Conservation (phyloP, 441 rosid species). For the Sinapis alba region DNA sequence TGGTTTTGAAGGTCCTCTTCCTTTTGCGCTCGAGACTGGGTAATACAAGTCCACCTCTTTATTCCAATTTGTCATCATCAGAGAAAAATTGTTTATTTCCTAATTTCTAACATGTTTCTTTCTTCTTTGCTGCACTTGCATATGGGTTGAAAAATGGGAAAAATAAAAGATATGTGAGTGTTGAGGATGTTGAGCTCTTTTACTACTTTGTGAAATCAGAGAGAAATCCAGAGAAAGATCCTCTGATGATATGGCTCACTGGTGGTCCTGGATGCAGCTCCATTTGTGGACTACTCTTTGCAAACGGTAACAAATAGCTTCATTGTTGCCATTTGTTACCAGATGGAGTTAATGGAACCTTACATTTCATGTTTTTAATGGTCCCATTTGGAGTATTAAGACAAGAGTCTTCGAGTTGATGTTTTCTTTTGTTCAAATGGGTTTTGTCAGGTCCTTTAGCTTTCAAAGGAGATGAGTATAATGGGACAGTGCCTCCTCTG, state of each 20-base stretch:
- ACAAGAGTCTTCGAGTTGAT: neutral
- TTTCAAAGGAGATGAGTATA: conserved; percentile 57
- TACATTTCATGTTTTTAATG: neutral
- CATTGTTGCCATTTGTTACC: neutral
- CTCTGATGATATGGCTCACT: conserved; percentile 76
- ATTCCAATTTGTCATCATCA: neutral
- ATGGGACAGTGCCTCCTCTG: conserved; percentile 71
- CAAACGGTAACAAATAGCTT: conserved; percentile 54
- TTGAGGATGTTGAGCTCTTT: conserved; percentile 62
- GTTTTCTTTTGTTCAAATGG: neutral
- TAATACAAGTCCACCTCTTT: neutral
- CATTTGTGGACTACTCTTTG: conserved; percentile 50
- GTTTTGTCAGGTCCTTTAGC: conserved; percentile 58
- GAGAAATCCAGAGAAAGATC: conserved; percentile 49
- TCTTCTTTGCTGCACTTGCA: neutral
- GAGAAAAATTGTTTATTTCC: neutral
- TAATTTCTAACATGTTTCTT: neutral
- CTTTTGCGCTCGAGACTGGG: conserved; percentile 76
- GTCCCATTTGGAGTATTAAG: neutral
- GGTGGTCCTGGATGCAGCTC: conserved; percentile 87
- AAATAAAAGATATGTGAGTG: conserved; percentile 59
- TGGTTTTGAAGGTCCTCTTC: conserved; percentile 71
- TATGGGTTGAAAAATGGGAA: neutral
- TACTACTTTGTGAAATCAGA: conserved; percentile 72
- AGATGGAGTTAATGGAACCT: neutral